phyloP scores from a whole-genome alignment of 2,329 filamentous ascomycete genomes.

The Trichoderma sp. region DNA sequence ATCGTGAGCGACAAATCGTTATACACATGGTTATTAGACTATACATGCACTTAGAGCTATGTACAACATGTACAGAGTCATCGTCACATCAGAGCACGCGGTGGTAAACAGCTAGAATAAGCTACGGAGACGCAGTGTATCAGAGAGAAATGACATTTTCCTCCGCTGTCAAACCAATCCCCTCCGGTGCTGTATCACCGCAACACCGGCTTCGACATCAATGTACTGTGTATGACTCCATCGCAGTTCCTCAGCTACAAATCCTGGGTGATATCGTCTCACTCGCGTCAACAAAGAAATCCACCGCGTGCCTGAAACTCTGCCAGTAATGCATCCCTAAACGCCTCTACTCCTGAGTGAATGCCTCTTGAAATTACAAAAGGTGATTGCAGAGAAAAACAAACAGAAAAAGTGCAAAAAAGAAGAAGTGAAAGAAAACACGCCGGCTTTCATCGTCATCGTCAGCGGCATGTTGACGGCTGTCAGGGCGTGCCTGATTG shows the following conservation, averaged over 20 bases:
- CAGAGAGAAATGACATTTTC: conserved; percentile 1
- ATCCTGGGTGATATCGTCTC: conserved; percentile 21
- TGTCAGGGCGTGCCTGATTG: conserved; percentile 17
- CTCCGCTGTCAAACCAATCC: conserved; percentile 11
- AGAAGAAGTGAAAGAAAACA: not conserved
- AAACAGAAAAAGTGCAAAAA: not conserved
- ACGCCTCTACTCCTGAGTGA: conserved; percentile 30
- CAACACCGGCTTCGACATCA: conserved; percentile 1
- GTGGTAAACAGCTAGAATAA: too few relatives aligned
- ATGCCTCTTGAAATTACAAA: conserved; percentile 23
- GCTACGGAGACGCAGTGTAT: not conserved
- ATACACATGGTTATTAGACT: too few relatives aligned
- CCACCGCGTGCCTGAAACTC: conserved; percentile 22
- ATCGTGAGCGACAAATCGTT: too few relatives aligned
- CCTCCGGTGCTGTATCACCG: not conserved
- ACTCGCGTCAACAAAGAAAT: conserved; percentile 19
- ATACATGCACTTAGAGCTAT: too few relatives aligned
- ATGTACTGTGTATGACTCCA: conserved; percentile 9
- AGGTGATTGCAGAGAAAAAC: not conserved
- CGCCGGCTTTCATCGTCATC: conserved; percentile 12
- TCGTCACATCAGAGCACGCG: not conserved
- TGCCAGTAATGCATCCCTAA: conserved; percentile 20
- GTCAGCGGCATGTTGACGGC: not conserved
- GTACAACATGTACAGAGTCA: not conserved
- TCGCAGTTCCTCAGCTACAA: conserved; percentile 10